phyloP scores from a whole-genome alignment of 768 basidiomycete genomes.

The Tylopilus balloui region DNA sequence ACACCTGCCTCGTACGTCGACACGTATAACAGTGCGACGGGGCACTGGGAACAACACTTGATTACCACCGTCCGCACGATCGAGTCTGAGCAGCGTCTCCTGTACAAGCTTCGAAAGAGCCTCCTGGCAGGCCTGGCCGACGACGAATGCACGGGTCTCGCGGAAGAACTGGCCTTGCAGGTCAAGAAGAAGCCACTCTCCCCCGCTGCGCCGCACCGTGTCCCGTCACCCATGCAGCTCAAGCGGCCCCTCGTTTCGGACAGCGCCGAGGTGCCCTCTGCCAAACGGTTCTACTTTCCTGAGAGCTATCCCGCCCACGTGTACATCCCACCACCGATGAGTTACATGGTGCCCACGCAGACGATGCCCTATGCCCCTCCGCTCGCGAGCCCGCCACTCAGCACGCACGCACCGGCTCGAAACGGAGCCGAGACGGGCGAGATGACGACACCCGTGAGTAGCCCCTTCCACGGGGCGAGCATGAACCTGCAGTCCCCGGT shows the following conservation, averaged over 20 bases:
- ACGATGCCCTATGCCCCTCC: slow-evolving; percentile 25
- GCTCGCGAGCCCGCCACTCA: slow-evolving; percentile 18
- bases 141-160: slow-evolving; percentile 52
- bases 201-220: background rate
- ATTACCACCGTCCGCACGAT: slow-evolving; percentile 56
- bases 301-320: slow-evolving; percentile 28
- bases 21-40: slow-evolving; percentile 47
- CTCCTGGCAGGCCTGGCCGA: slow-evolving; percentile 55
- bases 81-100: slow-evolving; percentile 53
- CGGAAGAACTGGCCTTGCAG: slow-evolving; percentile 53
- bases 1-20: slow-evolving; percentile 53
- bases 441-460: slow-evolving; percentile 9
- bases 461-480: slow-evolving; percentile 12
- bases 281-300: slow-evolving; percentile 28
- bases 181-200: slow-evolving; percentile 17
- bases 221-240: slow-evolving; percentile 16
- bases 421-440: slow-evolving; percentile 17
- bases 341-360: slow-evolving; percentile 27
- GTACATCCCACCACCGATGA: slow-evolving; percentile 27
- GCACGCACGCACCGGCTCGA: slow-evolving; percentile 8
- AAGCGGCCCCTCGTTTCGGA: slow-evolving; percentile 29
- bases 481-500: slow-evolving; percentile 20
- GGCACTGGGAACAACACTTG: slow-evolving; percentile 67
- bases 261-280: slow-evolving; percentile 20
- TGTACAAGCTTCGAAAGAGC: slow-evolving; percentile 58